A percentile compares a stretch with the other conserved stretches of the same genome.
Evolutionary conservation across 2,329 filamentous ascomycete species (phyloP).

Genomic region (Cercospora sesami): DNA sequence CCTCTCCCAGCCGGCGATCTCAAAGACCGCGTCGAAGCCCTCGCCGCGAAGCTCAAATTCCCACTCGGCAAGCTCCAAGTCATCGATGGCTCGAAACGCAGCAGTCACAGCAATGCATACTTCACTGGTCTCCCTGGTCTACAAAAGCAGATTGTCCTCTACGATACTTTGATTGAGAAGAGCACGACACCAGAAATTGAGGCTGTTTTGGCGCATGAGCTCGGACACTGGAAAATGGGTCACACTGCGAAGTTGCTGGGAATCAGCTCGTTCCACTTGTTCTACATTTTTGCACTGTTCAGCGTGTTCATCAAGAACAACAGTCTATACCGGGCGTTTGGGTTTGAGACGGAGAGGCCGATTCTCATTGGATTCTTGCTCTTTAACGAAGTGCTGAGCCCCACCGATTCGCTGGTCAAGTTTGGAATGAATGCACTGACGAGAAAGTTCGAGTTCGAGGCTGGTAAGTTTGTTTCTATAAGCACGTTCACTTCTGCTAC

Average conservation of each 20-base stretch:
- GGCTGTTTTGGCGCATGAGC: conserved; percentile 89
- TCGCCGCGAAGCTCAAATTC: conserved; percentile 83
- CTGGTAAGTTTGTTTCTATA: conserved; percentile 54
- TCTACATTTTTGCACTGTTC: conserved; percentile 96
- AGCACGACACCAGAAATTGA: conserved; percentile 88
- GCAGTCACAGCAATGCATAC: conserved; percentile 86
- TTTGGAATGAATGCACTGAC: conserved; percentile 94
- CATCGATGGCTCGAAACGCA: conserved; percentile 88
- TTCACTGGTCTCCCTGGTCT: conserved; percentile 99
- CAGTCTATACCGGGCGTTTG: conserved; percentile 87
- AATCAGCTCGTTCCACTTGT: conserved; percentile 80
- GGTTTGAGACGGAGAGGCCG: conserved; percentile 77
- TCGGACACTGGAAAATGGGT: conserved; percentile 94
- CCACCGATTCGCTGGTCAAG: conserved; percentile 93
- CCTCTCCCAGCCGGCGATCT: conserved; percentile 83
- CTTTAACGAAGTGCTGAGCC: conserved; percentile 93
- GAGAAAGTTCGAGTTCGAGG: conserved; percentile 93
- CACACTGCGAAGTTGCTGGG: conserved; percentile 90
- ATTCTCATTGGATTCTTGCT: conserved; percentile 97
- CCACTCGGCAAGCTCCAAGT: conserved; percentile 91
- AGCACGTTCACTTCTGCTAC: not conserved
- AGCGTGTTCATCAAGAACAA: conserved; percentile 96
- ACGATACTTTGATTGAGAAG: conserved; percentile 96
- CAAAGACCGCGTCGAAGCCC: conserved; percentile 81
- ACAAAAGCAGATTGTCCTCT: conserved; percentile 99